Percentiles rank a stretch among this genome's conserved stretches.
phyloP scores from a whole-genome alignment of 2,329 filamentous ascomycete genomes.

The Plenodomus biglobosus region DNA sequence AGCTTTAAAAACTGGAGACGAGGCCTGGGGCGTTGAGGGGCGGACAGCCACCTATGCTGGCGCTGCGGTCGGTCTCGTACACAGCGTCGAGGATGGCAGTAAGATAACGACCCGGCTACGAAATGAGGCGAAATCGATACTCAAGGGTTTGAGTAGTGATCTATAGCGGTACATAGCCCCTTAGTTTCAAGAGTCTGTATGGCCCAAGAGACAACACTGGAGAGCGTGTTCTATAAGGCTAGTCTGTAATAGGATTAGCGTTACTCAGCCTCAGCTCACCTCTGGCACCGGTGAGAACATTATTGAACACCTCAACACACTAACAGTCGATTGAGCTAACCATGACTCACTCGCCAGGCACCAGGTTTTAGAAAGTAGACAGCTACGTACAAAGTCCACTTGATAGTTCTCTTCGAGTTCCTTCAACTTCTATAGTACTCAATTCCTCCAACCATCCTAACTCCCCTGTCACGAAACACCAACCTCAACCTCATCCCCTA shows the following conservation, averaged over 20 bases:
- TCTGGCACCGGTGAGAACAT: background rate
- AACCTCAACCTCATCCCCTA: too few relatives aligned
- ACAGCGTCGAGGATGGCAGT: conserved; percentile 50
- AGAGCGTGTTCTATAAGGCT: background rate
- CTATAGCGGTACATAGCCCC: background rate
- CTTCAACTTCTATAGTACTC: too few relatives aligned
- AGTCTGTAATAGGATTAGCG: background rate
- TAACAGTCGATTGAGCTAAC: background rate
- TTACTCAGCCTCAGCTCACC: background rate
- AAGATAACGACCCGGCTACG: conserved; percentile 48
- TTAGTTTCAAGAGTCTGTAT: background rate
- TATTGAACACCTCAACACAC: background rate
- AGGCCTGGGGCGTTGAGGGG: conserved; percentile 53
- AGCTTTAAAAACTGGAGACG: conserved; percentile 53
- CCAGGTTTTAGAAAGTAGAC: too few relatives aligned
- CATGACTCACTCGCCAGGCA: background rate
- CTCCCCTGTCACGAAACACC: too few relatives aligned
- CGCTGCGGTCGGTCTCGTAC: conserved; percentile 60
- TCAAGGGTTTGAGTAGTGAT: background rate
- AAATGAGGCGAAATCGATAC: background rate
- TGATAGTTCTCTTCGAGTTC: too few relatives aligned
- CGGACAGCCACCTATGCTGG: conserved; percentile 64
- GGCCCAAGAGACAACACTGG: background rate
- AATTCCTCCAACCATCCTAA: too few relatives aligned
- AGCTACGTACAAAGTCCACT: too few relatives aligned